Base-by-base conservation (phyloP, 345 rosid genomes). In the Physaria fendleri region DNA sequence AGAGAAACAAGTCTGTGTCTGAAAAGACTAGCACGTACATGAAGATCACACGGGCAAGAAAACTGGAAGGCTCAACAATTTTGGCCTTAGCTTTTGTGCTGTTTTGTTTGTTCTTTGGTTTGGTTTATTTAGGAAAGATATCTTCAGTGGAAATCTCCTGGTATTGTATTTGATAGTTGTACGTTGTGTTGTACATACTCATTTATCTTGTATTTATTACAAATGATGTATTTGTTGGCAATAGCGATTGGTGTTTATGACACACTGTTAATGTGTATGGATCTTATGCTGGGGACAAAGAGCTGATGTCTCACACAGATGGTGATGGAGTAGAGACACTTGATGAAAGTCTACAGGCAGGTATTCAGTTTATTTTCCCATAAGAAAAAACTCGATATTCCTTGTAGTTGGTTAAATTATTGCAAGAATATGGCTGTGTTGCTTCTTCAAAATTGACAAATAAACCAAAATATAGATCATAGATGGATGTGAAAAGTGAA, bases 331-430 rank as follows among this genome's bases (percentile, higher is more conserved):
- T 23, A 54, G 73, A 64, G 32, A 47, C 82, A 55, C 22, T 62
- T 13, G 5, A 69, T 38, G 66, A 72, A 62, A 51, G 65, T 59
- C 56, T 61, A 15, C 61, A 77, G 81, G 84, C 83, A 83, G 95
- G 93, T 86, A 81, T 54, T 60, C 32, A 50, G 32, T 59, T 25
- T 12, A 6, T 21, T 33, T 52, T 6, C 2, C n/a, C 67, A 12
- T 11, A 13, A 46, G 13, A 24, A 16, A n/a, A 34, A 35, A 12
- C 18, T 0, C 3, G 16, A 34, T 13, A 17, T 24, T 33, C 29
- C 3, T 51, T 63, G 33, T 51, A 22, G 28, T 49, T 63, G 18
- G 20, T 33, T 33, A 24, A 61, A 21, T 34, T 21, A 1, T 38
- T 28, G 32, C 17, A 30, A 22, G 18, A 22, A 3, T 27, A 20